phyloP scores from a whole-genome alignment of 73 alveolate genomes.

The Tetrahymena thermophila region DNA sequence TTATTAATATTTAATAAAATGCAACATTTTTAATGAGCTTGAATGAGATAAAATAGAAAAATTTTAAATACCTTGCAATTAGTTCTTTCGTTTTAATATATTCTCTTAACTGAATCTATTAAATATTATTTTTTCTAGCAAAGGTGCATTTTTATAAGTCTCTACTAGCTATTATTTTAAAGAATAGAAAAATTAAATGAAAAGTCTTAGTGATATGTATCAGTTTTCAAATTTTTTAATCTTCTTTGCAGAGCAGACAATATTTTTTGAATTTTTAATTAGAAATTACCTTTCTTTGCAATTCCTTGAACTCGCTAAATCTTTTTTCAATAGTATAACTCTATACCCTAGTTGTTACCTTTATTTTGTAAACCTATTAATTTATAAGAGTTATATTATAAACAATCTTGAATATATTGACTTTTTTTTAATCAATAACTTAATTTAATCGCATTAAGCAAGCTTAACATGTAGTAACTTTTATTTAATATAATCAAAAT shows the following conservation, averaged over 20 bases:
- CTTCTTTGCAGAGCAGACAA: background rate
- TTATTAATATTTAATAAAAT: background rate
- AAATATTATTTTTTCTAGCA: background rate
- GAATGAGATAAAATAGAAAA: background rate
- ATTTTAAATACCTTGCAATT: background rate
- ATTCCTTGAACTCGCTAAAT: background rate
- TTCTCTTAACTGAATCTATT: background rate
- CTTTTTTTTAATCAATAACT: no score
- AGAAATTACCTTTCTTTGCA: background rate
- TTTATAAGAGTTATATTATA: background rate
- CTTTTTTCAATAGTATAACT: background rate
- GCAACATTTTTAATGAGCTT: background rate
- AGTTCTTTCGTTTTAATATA: background rate
- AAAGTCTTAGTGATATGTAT: background rate
- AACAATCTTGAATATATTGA: no score
- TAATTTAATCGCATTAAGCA: background rate
- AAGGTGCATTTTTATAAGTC: background rate
- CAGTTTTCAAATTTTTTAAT: no score
- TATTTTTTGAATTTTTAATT: background rate
- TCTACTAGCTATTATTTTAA: background rate
- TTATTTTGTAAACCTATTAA: background rate
- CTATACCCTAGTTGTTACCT: background rate
- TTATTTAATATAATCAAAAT: no score
- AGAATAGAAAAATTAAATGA: background rate
- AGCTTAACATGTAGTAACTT: background rate